Percentiles rank a stretch among this genome's conserved stretches.
phyloP scores from a whole-genome alignment of 1,284 basidiomycete genomes.

The Ganoderma lingzhi region DNA sequence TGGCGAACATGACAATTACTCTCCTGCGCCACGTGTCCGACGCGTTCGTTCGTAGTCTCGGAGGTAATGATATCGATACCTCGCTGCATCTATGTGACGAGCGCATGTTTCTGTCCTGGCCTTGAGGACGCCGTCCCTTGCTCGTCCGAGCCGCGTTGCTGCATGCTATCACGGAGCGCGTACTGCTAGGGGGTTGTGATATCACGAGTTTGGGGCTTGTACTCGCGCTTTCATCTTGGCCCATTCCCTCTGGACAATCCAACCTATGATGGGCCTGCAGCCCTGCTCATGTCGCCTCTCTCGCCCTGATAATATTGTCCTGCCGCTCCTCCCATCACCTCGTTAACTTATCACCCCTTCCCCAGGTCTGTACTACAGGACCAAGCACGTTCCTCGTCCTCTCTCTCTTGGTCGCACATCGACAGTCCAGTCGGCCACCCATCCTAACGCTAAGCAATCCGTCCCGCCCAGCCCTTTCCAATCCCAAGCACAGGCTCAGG shows the following conservation, averaged over 20 bases:
- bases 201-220: conserved; percentile 34
- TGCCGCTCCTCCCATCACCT: conserved; percentile 21
- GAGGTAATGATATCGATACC: conserved; percentile 44
- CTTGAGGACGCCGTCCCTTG: conserved; percentile 32
- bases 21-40: conserved; percentile 44
- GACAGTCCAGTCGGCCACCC: conserved; percentile 41
- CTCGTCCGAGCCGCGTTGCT: conserved; percentile 29
- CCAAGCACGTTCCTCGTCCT: conserved; percentile 47
- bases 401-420: conserved; percentile 43
- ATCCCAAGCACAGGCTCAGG: conserved; percentile 26
- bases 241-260: conserved; percentile 27
- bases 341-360: conserved; percentile 34
- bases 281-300: conserved; percentile 34
- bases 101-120: conserved; percentile 32
- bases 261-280: conserved; percentile 36
- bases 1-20: conserved; percentile 28
- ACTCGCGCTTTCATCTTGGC: conserved; percentile 28
- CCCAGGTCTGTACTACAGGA: conserved; percentile 48
- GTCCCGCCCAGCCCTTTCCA: conserved; percentile 26
- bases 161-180: conserved; percentile 31
- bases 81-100: conserved; percentile 36
- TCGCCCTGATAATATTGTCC: conserved; percentile 31
- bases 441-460: conserved; percentile 38
- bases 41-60: conserved; percentile 36
- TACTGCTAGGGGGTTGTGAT: conserved; percentile 24